A percentile compares a stretch with the other conserved stretches of the same genome.
phyloP scores from a whole-genome alignment of 225 moss, liverwort and hornwort genomes.

The Sphagnum contortum region DNA sequence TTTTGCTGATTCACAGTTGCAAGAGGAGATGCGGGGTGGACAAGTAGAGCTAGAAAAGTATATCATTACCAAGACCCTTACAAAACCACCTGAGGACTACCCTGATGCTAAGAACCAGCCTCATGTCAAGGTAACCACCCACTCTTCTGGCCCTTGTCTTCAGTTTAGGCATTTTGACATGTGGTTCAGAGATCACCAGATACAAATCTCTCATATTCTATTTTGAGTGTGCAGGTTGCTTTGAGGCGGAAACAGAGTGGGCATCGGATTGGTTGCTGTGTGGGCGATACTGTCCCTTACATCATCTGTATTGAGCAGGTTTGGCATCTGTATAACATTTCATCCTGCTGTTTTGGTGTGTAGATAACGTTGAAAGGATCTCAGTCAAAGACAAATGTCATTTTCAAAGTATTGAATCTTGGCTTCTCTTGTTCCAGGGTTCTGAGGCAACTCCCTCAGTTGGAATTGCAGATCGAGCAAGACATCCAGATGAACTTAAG shows the following conservation, averaged over 20 bases:
- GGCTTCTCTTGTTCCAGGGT: constrained; percentile 24
- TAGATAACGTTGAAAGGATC: neutral
- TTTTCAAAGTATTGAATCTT: no score
- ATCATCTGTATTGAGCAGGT: constrained; percentile 90
- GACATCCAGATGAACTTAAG: constrained; percentile 97
- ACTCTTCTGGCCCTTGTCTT: neutral
- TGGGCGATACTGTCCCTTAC: constrained; percentile 89
- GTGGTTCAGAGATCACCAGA: no score
- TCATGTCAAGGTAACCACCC: constrained; percentile 75
- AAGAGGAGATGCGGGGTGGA: constrained; percentile 87
- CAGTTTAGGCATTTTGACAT: neutral
- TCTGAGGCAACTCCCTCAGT: constrained; percentile 33
- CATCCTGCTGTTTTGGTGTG: no score
- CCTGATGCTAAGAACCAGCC: constrained; percentile 90
- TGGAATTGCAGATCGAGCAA: constrained; percentile 88
- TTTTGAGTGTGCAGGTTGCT: constrained; percentile 50
- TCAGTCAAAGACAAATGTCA: neutral
- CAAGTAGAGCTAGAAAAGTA: constrained; percentile 93
- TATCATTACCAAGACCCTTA: constrained; percentile 85
- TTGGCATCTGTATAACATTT: neutral
- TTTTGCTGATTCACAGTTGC: constrained; percentile 38
- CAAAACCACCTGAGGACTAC: constrained; percentile 95
- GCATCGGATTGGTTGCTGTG: constrained; percentile 62
- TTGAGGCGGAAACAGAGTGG: constrained; percentile 73
- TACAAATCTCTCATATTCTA: no score